Percentiles rank a stretch among this genome's conserved stretches.
Evolutionary conservation across 768 basidiomycete species (phyloP).

Genomic region (Agrocybe praecox): DNA sequence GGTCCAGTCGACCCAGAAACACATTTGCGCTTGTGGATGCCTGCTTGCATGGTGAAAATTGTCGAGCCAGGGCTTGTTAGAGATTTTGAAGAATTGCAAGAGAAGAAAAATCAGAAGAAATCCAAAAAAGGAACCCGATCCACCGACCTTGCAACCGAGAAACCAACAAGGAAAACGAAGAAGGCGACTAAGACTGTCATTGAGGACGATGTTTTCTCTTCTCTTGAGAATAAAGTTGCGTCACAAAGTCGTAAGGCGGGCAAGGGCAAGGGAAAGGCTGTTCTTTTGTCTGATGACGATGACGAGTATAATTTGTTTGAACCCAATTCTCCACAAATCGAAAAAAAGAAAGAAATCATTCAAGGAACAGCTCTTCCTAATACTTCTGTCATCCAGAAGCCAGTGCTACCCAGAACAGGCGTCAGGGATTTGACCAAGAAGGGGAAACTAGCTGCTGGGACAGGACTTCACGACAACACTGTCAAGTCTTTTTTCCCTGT

Average conservation of each 20-base stretch:
- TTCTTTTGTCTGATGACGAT: not conserved
- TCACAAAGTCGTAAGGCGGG: not conserved
- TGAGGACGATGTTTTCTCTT: conserved; percentile 10
- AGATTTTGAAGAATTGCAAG: conserved; percentile 54
- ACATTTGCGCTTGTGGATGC: conserved; percentile 77
- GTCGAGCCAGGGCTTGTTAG: conserved; percentile 69
- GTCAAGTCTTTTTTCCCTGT: conserved; percentile 20
- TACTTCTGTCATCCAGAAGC: not conserved
- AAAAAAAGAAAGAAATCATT: not conserved
- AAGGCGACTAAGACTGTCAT: conserved; percentile 5
- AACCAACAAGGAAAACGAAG: conserved; percentile 7
- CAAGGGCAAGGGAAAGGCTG: not conserved
- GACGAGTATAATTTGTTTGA: not conserved
- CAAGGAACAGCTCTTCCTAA: not conserved
- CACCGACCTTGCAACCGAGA: conserved; percentile 17
- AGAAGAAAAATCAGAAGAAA: conserved; percentile 54
- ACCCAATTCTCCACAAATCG: not conserved
- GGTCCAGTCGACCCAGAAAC: conserved; percentile 52
- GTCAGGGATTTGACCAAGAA: conserved; percentile 17
- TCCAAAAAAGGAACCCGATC: conserved; percentile 36
- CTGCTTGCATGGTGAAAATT: conserved; percentile 72
- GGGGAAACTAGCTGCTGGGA: not conserved
- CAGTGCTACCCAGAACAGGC: not conserved
- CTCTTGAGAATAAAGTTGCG: not conserved
- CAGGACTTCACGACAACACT: not conserved